Evolutionary conservation across 2,329 filamentous ascomycete genomes (phyloP).

Genomic region (Fusarium napiforme): DNA sequence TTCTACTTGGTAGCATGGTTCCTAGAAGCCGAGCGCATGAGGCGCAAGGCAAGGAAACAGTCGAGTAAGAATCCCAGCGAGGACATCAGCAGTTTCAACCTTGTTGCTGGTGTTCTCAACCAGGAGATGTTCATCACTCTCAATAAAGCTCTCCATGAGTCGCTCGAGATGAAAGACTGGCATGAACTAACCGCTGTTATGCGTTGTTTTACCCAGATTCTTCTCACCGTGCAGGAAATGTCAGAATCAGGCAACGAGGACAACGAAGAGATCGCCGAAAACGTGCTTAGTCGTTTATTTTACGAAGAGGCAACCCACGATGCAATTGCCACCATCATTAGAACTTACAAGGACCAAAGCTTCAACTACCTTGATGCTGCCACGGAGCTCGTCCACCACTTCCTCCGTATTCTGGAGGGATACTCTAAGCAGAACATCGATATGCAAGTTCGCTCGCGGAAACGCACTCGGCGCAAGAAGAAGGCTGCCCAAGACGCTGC

Average conservation of each 20-base stretch:
- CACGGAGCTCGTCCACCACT: conserved; percentile 91
- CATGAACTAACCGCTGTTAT: conserved; percentile 86
- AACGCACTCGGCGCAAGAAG: conserved; percentile 78
- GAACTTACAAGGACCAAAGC: conserved; percentile 91
- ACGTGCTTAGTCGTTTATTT: conserved; percentile 96
- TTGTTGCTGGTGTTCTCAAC: conserved; percentile 89
- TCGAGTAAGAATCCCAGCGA: conserved; percentile 58
- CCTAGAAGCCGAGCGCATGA: conserved; percentile 81
- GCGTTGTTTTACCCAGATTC: conserved; percentile 93
- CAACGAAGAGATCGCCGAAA: conserved; percentile 98
- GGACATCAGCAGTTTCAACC: conserved; percentile 79
- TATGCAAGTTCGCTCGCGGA: conserved; percentile 88
- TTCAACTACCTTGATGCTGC: conserved; percentile 93
- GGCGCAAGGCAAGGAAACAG: conserved; percentile 70
- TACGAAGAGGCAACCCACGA: conserved; percentile 98
- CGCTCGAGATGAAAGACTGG: conserved; percentile 87
- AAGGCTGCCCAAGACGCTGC: conserved; percentile 62
- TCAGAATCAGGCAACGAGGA: conserved; percentile 83
- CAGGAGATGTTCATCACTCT: conserved; percentile 95
- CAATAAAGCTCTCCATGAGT: conserved; percentile 82
- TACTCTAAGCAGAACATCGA: conserved; percentile 97
- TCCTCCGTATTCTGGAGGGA: conserved; percentile 87
- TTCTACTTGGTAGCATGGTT: conserved; percentile 97
- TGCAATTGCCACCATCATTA: conserved; percentile 80
- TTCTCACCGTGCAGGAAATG: conserved; percentile 95